Evolutionary conservation across 1,284 basidiomycete genomes (phyloP).

Genomic region (Fistulina hepatica): DNA sequence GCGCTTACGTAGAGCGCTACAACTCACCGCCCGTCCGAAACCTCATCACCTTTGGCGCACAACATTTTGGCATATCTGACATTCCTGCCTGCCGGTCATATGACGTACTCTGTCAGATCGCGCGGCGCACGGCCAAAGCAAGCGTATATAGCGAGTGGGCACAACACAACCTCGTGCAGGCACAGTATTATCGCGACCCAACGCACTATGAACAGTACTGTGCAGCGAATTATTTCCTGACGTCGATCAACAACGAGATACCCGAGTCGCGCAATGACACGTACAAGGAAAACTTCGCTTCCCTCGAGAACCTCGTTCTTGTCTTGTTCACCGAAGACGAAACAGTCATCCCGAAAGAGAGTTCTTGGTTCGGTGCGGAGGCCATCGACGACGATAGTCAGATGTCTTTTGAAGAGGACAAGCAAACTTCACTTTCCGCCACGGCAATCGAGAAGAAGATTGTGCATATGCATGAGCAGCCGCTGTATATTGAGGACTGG

Average conservation of each 20-base stretch:
- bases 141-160: slow-evolving; percentile 81
- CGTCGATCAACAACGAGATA: slow-evolving; percentile 69
- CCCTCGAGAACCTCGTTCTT: slow-evolving; percentile 52
- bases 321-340: slow-evolving; percentile 60
- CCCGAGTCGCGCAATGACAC: slow-evolving; percentile 40
- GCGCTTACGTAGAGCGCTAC: slow-evolving; percentile 82
- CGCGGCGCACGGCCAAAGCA: slow-evolving; percentile 56
- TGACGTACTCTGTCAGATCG: slow-evolving; percentile 71
- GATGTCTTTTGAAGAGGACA: slow-evolving; percentile 7
- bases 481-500: slow-evolving; percentile 79
- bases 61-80: slow-evolving; percentile 80
- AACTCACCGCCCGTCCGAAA: slow-evolving; percentile 72
- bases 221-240: slow-evolving; percentile 56
- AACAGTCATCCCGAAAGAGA: slow-evolving; percentile 76
- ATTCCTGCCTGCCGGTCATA: slow-evolving; percentile 60
- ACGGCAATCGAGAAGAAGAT: slow-evolving; percentile 28
- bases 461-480: slow-evolving; percentile 66
- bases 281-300: slow-evolving; percentile 49
- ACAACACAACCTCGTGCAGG: slow-evolving; percentile 73
- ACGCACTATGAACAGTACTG: slow-evolving; percentile 65
- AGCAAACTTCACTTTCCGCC: slow-evolving; percentile 11
- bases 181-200: slow-evolving; percentile 91
- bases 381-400: slow-evolving; percentile 26
- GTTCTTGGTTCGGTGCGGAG: slow-evolving; percentile 75
- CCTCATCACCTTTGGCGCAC: slow-evolving; percentile 82